These are phyloP conservation scores for Umbelopsis sp. DNA, from an alignment of 192 early-diverging fungal genomes.

Conservation along the genomic window DNA sequence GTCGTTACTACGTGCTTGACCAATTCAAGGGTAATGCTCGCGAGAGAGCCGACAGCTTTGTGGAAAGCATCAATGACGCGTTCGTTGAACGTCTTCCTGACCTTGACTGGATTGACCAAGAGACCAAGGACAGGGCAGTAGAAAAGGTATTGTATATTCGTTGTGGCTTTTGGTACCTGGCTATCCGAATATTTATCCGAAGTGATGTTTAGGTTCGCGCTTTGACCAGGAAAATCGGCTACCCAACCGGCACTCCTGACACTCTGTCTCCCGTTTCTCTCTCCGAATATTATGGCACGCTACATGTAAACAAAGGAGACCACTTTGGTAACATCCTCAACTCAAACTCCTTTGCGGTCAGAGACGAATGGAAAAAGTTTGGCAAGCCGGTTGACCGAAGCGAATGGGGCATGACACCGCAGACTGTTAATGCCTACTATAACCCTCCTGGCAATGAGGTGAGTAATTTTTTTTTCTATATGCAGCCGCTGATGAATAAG, in stretches of 20 bases:
- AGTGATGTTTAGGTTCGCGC: constrained; percentile 39
- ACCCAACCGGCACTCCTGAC: constrained; percentile 41
- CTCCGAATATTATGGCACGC: constrained; percentile 40
- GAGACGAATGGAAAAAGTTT: constrained; percentile 35
- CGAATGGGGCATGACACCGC: constrained; percentile 48
- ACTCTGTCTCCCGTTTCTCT: constrained; percentile 44
- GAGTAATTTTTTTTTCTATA: neutral
- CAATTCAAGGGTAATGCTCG: constrained; percentile 51
- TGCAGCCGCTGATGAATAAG: neutral
- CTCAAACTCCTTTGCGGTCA: constrained; percentile 12
- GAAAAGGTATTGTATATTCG: constrained; percentile 31
- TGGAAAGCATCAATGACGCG: constrained; percentile 40
- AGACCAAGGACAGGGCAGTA: constrained; percentile 42
- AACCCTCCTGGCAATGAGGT: constrained; percentile 48
- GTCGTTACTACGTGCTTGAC: constrained; percentile 49
- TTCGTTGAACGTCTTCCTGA: constrained; percentile 44
- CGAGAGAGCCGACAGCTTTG: constrained; percentile 50
- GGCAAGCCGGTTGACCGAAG: constrained; percentile 32
- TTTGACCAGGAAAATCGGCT: constrained; percentile 51
- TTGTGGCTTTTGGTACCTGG: neutral
- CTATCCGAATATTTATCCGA: constrained; percentile 11
- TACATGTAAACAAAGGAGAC: constrained; percentile 33
- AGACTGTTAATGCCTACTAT: constrained; percentile 61
- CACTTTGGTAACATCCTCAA: constrained; percentile 49
- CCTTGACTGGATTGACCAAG: constrained; percentile 50